phyloP scores from a whole-genome alignment of 305 asterid genomes.

The Striga hermonthica region DNA sequence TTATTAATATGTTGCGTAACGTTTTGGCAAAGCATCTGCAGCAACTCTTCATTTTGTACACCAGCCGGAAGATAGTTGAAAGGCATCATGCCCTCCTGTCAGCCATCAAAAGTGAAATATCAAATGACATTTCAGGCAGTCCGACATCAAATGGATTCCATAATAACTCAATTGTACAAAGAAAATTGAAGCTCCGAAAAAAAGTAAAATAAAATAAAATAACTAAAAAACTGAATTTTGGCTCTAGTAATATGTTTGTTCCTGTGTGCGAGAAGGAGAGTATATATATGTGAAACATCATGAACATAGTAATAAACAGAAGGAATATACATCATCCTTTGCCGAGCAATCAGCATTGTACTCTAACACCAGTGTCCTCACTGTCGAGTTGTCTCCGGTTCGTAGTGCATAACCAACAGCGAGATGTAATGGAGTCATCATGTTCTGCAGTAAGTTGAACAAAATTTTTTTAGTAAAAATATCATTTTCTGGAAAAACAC shows the following conservation, averaged over 20 bases:
- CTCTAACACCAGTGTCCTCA: conserved; percentile 30
- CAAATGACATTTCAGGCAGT: too few species aligned
- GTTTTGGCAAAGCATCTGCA: conserved; percentile 33
- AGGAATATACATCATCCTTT: conserved; percentile 33
- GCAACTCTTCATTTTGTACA: conserved; percentile 45
- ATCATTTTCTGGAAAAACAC: background rate
- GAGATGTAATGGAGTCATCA: conserved; percentile 43
- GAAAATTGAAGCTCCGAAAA: too few species aligned
- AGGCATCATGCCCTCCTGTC: conserved; percentile 74
- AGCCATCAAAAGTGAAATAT: conserved; percentile 15
- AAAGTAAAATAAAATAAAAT: too few species aligned
- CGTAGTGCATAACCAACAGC: conserved; percentile 46
- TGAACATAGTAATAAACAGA: background rate
- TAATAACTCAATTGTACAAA: too few species aligned
- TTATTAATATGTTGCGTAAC: background rate
- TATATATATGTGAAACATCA: background rate
- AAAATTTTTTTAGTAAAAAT: background rate
- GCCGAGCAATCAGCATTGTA: conserved; percentile 43
- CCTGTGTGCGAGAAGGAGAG: too few species aligned
- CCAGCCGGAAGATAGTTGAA: conserved; percentile 59
- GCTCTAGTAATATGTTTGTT: too few species aligned
- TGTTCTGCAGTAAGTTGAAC: conserved; percentile 34
- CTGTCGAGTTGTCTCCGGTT: conserved; percentile 37
- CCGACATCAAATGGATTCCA: too few species aligned
- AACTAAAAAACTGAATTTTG: too few species aligned